phyloP scores from a whole-genome alignment of 1,139 yeast genomes.

The Chernovozyma aurita region DNA sequence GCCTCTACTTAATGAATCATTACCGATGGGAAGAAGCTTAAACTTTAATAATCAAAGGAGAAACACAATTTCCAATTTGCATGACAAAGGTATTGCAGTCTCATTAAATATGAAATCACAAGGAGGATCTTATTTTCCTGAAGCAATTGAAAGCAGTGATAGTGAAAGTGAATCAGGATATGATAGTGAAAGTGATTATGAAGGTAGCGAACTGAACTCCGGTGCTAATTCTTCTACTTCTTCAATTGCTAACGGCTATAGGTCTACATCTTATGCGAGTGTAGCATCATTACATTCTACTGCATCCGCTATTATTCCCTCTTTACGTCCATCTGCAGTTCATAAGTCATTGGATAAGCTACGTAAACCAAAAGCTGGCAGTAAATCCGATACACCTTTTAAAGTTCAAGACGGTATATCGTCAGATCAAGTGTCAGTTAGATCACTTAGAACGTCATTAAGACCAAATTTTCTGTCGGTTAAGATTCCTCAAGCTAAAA shows the following conservation, averaged over 20 bases:
- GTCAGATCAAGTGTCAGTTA: slow-evolving; percentile 24
- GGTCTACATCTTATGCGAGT: not conserved
- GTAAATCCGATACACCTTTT: slow-evolving; percentile 6
- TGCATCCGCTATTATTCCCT: not conserved
- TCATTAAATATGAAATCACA: slow-evolving; percentile 62
- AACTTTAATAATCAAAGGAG: slow-evolving; percentile 29
- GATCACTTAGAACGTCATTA: slow-evolving; percentile 33
- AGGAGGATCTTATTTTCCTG: slow-evolving; percentile 22
- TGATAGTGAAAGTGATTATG: slow-evolving; percentile 11
- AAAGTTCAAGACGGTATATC: slow-evolving; percentile 6
- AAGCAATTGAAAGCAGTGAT: slow-evolving; percentile 19
- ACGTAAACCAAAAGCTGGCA: slow-evolving; percentile 1
- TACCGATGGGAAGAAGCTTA: slow-evolving; percentile 11
- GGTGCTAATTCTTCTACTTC: not conserved
- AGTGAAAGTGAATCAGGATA: slow-evolving; percentile 28
- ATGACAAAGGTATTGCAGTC: slow-evolving; percentile 69
- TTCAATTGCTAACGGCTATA: not conserved
- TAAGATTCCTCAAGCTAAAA: slow-evolving; percentile 69
- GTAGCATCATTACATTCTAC: not conserved
- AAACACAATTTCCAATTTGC: slow-evolving; percentile 55
- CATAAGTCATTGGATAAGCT: not conserved
- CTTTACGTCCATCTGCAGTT: not conserved
- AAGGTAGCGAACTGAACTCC: slow-evolving; percentile 8
- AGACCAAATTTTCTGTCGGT: slow-evolving; percentile 76
- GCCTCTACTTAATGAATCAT: slow-evolving; percentile 3